Evolutionary conservation across 331 rosid genomes (phyloP), one percentile per base, ranked within the genome.

Genomic region (Arachis monticola): DNA sequence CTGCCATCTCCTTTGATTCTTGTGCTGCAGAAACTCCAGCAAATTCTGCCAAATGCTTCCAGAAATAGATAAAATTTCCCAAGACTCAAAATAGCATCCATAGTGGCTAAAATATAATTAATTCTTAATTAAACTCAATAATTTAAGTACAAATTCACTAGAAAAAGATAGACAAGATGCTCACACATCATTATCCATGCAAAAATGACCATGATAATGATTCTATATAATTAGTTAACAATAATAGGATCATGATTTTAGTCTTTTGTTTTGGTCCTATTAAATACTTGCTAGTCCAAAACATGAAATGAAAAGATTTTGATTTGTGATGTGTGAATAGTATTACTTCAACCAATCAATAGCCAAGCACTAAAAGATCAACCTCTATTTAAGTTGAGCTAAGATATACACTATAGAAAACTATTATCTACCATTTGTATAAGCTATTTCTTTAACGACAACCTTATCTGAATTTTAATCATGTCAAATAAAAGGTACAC

Each of bases 171-270:
- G 27, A 22, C 27, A 22, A 22, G 27, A 22, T 22, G 27, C 27
- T 22, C 27, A 22, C 27, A 22, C 27, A 22, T 22, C 27, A 22
- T 22, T 22, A 4, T 72, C 55, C 38, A 52, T 0, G 35, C 53
- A 72, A 60, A 71, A 47, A 57, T 13, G 1, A 40, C 69, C 53
- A 27, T 5, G 53, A 31, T 51, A 42, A 59, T 64, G 71, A 64
- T 76, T 57, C 77, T 60, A 22, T 41, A 45, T 32, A 55, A 72
- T 32, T 48, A 40, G 48, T n/a, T 3, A 66, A 42, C 10, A 75
- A 55, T 27, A 53, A 68, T n/a, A 35, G 0, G 40, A 35, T 2
- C 40, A 45, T 31, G 55, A 68, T 45, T 52, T 64, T n/a, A 31
- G 38, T 51, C 7, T 50, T 60, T 47, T 30, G 32, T 35, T 44